Percentiles rank a stretch among this genome's conserved stretches.
Evolutionary conservation across 768 basidiomycete genomes (phyloP).

Genomic region (Russula brevipes): DNA sequence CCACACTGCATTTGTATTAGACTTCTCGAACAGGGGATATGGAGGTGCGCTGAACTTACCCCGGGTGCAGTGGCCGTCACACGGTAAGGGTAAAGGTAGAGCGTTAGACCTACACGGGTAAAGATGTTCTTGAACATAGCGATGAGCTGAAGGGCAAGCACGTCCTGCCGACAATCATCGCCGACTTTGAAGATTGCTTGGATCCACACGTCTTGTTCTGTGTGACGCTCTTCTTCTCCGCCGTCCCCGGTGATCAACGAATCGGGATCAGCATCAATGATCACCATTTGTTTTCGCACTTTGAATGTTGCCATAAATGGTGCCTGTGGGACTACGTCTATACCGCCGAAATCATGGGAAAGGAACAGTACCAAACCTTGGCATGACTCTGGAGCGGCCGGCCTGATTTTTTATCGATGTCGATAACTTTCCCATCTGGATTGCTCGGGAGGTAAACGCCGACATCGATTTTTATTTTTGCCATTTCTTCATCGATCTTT

Average conservation of each 20-base stretch:
- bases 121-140: constrained; percentile 99
- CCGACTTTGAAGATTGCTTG: constrained; percentile 99
- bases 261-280: constrained; percentile 66
- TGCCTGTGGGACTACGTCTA: constrained; percentile 50
- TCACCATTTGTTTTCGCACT: constrained; percentile 79
- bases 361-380: constrained; percentile 51
- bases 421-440: constrained; percentile 94
- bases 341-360: background rate
- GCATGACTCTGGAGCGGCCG: constrained; percentile 96
- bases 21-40: background rate
- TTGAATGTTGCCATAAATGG: constrained; percentile 99
- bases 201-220: constrained; percentile 73
- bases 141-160: constrained; percentile 94
- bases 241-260: constrained; percentile 61
- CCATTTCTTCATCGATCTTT: constrained; percentile 99
- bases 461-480: constrained; percentile 85
- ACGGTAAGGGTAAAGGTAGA: constrained; percentile 93
- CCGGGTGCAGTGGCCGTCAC: constrained; percentile 97
- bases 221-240: constrained; percentile 50
- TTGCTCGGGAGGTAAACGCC: constrained; percentile 98
- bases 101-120: constrained; percentile 75
- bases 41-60: constrained; percentile 41
- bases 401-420: constrained; percentile 95
- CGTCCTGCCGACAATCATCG: constrained; percentile 97
- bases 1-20: constrained; percentile 62